These are phyloP conservation scores for Zygosaccharomyces gambellarensis DNA, from an alignment of 805 yeast species.

Conservation along the genomic window DNA sequence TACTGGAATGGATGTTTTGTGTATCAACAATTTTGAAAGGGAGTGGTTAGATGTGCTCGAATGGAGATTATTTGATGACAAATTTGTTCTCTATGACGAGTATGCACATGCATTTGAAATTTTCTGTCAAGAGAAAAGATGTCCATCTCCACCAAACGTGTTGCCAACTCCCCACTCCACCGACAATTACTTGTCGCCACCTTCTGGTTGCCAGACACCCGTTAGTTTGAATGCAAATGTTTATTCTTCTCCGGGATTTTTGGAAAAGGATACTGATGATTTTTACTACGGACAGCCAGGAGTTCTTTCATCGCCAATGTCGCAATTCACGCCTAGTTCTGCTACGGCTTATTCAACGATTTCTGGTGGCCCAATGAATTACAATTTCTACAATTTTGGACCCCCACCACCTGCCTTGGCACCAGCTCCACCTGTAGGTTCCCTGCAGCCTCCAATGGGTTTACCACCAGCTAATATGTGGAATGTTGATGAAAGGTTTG, in stretches of 20 bases:
- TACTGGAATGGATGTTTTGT: constrained; percentile 64
- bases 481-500: constrained; percentile 10
- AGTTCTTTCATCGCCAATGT: constrained; percentile 12
- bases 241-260: constrained; percentile 24
- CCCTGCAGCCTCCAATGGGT: not conserved
- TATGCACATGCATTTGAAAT: constrained; percentile 23
- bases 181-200: constrained; percentile 15
- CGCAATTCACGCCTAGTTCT: constrained; percentile 12
- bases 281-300: constrained; percentile 17
- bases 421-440: not conserved
- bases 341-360: constrained; percentile 13
- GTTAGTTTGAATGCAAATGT: constrained; percentile 12
- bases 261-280: constrained; percentile 20
- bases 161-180: constrained; percentile 16
- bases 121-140: constrained; percentile 19
- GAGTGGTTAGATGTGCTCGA: constrained; percentile 59
- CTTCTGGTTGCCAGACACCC: constrained; percentile 28
- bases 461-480: constrained; percentile 7
- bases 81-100: constrained; percentile 25
- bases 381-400: constrained; percentile 22
- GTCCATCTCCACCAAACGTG: constrained; percentile 14
- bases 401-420: constrained; percentile 7
- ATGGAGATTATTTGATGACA: constrained; percentile 51
- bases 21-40: constrained; percentile 64
- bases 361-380: constrained; percentile 13